A percentile compares a stretch with the other conserved stretches of the same genome.
Conservation (phyloP, 2,329 filamentous ascomycete species). For the Pseudocercospora macadamiae region DNA sequence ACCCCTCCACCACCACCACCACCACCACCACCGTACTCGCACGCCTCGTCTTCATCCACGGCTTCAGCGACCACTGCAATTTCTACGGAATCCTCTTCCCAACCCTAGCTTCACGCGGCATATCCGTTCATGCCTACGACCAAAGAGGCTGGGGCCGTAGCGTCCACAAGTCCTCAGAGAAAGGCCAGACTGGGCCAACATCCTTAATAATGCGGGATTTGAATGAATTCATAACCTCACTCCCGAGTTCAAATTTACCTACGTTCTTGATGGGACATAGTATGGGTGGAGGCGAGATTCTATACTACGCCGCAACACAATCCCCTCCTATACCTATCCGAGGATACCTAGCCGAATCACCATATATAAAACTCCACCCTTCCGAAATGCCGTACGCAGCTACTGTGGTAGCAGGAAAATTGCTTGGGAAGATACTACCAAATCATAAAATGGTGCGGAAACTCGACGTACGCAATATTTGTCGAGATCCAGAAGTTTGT, state of each 20-base stretch:
- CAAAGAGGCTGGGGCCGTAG: slow-evolving; percentile 87
- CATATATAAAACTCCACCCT: slow-evolving; percentile 74
- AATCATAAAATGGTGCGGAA: slow-evolving; percentile 67
- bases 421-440: slow-evolving; percentile 71
- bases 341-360: slow-evolving; percentile 76
- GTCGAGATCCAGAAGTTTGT: slow-evolving; percentile 67
- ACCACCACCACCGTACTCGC: slow-evolving; percentile 66
- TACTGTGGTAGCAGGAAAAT: slow-evolving; percentile 66
- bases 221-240: slow-evolving; percentile 69
- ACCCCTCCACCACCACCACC: slow-evolving; percentile 50
- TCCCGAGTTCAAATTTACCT: slow-evolving; percentile 48
- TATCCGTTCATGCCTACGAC: slow-evolving; percentile 78
- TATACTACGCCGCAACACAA: slow-evolving; percentile 61
- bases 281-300: slow-evolving; percentile 82
- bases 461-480: slow-evolving; percentile 66
- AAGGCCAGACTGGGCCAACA: slow-evolving; percentile 75
- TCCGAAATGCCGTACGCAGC: slow-evolving; percentile 65
- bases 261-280: slow-evolving; percentile 90
- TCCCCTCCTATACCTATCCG: slow-evolving; percentile 62
- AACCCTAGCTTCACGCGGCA: slow-evolving; percentile 68
- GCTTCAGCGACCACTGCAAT: slow-evolving; percentile 82
- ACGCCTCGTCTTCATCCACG: slow-evolving; percentile 81
- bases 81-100: slow-evolving; percentile 77
- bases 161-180: slow-evolving; percentile 62
- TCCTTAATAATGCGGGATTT: slow-evolving; percentile 74